Percentiles rank a stretch among this genome's conserved stretches.
phyloP scores from a whole-genome alignment of 345 rosid species.

The Melaleuca quinquenervia region DNA sequence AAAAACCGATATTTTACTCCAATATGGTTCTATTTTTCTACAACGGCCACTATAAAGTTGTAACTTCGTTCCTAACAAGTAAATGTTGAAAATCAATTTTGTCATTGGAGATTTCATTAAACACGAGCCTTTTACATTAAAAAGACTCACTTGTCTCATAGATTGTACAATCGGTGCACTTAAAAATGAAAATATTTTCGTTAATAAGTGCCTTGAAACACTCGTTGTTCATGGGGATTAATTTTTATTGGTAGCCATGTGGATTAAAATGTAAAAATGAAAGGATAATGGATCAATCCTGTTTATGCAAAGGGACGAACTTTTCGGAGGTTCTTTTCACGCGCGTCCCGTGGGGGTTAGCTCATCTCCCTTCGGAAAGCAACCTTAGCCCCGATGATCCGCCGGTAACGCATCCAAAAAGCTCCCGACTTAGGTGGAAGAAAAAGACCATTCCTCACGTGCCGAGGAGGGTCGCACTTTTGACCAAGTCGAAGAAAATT shows the following conservation, averaged over 20 bases:
- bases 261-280: neutral
- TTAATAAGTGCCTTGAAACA: neutral
- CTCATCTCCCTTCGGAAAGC: neutral
- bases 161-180: too few species aligned
- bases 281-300: neutral
- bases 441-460: neutral
- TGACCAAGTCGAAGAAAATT: neutral
- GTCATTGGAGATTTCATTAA: neutral
- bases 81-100: neutral
- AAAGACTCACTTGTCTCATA: neutral
- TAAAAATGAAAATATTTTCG: neutral
- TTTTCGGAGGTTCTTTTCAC: neutral
- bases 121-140: neutral
- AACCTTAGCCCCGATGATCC: neutral
- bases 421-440: neutral
- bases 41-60: too few species aligned
- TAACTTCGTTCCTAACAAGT: too few species aligned
- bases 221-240: fast-evolving
- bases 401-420: neutral
- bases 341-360: neutral
- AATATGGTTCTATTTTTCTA: too few species aligned
- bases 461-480: neutral
- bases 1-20: too few species aligned
- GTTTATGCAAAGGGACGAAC: neutral
- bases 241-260: neutral